Conservation (phyloP, 345 rosid species). For the Camelina sativa region DNA sequence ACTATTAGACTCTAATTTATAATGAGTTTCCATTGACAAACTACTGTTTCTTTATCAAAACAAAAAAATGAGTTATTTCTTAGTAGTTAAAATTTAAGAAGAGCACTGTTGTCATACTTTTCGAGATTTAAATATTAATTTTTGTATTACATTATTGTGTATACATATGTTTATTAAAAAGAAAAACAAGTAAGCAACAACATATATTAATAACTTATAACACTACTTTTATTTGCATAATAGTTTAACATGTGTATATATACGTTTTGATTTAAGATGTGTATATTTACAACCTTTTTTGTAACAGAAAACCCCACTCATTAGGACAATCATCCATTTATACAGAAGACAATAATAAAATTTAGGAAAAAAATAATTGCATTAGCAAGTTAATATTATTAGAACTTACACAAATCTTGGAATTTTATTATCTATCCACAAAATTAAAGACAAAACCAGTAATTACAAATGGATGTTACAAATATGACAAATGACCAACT, state of each 20-base stretch:
- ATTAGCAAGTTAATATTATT: conserved; percentile 9
- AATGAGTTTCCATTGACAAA: no score
- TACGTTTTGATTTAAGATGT: conserved; percentile 35
- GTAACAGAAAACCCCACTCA: background rate
- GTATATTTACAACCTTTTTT: background rate
- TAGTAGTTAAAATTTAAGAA: background rate
- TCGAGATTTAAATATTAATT: background rate
- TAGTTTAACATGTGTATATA: background rate
- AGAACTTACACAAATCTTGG: conserved; percentile 28
- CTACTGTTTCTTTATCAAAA: no score
- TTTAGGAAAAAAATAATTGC: background rate
- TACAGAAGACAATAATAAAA: background rate
- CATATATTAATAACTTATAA: background rate
- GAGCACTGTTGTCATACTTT: no score
- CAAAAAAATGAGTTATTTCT: background rate
- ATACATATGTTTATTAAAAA: background rate
- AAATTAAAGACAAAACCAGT: conserved; percentile 9
- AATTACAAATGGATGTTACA: conserved; percentile 36
- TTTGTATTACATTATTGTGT: background rate
- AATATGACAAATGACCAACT: conserved; percentile 19
- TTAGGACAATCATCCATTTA: conserved; percentile 13
- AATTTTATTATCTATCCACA: conserved; percentile 17
- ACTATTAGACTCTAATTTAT: no score
- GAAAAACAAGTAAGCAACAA: background rate
- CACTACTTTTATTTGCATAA: background rate